Conservation (phyloP, 805 yeast genomes). For the Sugiyamaella lignohabitans region DNA sequence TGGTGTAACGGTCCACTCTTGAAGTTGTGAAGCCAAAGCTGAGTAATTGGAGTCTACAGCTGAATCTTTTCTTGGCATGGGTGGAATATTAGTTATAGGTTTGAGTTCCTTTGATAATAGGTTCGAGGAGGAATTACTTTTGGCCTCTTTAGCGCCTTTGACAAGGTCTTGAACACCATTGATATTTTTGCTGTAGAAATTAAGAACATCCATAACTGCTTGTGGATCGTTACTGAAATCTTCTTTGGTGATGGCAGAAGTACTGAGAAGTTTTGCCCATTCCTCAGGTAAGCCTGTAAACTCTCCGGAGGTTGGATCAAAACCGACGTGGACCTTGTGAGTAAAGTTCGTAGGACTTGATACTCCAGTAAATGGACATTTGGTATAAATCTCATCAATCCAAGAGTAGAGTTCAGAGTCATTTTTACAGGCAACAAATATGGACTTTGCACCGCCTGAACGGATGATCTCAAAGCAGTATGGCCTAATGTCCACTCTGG, state of each 20-base stretch:
- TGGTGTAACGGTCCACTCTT: conserved; percentile 24
- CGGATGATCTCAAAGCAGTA: conserved; percentile 71
- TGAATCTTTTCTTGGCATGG: neutral
- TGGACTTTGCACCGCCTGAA: conserved; percentile 44
- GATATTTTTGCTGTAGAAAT: conserved; percentile 47
- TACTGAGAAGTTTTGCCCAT: conserved; percentile 78
- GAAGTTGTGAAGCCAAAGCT: conserved; percentile 16
- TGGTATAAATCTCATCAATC: conserved; percentile 71
- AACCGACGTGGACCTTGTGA: conserved; percentile 92
- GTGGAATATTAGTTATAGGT: neutral
- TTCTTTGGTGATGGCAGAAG: conserved; percentile 79
- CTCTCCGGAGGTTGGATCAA: conserved; percentile 75
- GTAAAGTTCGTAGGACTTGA: conserved; percentile 93
- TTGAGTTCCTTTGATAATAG: too few relatives aligned
- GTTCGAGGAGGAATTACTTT: neutral
- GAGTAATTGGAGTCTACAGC: neutral
- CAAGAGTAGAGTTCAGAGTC: conserved; percentile 79
- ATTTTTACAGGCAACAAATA: conserved; percentile 67
- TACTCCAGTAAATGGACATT: conserved; percentile 34
- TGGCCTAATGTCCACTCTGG: conserved; percentile 64
- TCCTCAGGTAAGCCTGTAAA: conserved; percentile 89
- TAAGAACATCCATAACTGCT: conserved; percentile 87
- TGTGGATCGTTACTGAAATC: conserved; percentile 91
- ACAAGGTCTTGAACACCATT: conserved; percentile 8
- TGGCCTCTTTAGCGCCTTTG: neutral